Percentiles rank a stretch among this genome's conserved stretches.
phyloP scores from a whole-genome alignment of 148 eudicot species.

The Rhododendron ovatum region DNA sequence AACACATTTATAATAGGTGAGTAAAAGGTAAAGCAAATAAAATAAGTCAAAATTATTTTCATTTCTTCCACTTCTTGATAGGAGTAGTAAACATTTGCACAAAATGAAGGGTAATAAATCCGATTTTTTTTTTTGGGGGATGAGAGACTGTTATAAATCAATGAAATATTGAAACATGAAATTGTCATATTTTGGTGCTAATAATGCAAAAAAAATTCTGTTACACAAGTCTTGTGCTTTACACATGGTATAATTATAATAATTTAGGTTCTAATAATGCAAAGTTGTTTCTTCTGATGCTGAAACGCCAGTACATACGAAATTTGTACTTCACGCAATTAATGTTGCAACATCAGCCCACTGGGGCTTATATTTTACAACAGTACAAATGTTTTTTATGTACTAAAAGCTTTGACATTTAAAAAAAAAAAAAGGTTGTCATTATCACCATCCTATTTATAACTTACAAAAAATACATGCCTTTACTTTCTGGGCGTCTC shows the following conservation, averaged over 20 bases:
- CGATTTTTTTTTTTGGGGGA: neutral
- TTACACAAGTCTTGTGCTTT: no score
- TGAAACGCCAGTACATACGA: no score
- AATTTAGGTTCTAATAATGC: no score
- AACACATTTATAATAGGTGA: neutral
- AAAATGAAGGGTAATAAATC: neutral
- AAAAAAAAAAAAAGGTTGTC: neutral
- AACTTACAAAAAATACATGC: neutral
- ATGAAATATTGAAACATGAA: no score
- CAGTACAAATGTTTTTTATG: neutral
- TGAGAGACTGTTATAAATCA: no score
- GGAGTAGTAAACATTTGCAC: neutral
- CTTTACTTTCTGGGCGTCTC: neutral
- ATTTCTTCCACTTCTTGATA: neutral
- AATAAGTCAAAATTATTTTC: neutral
- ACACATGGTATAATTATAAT: no score
- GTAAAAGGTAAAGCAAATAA: neutral
- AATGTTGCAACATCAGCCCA: neutral
- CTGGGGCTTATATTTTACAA: neutral
- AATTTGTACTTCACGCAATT: no score
- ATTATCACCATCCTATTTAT: neutral
- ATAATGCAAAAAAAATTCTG: no score
- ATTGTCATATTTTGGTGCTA: no score
- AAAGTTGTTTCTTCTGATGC: no score
- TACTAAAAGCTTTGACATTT: neutral